Evolutionary conservation across 192 early-diverging fungal genomes (phyloP).

Genomic region (Fimicolochytrium jonesii): DNA sequence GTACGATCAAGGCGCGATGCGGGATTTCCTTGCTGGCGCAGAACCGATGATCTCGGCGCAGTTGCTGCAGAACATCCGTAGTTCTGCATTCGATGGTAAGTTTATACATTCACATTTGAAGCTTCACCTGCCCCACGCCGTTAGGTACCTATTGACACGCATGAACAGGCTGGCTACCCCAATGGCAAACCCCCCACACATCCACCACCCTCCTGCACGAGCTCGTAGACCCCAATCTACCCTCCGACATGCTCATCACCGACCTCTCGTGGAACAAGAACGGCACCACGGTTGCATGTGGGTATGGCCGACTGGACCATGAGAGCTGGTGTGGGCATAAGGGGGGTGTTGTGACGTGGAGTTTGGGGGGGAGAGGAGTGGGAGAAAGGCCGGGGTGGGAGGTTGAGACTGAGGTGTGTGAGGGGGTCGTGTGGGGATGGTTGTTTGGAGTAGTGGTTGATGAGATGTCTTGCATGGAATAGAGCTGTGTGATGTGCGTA

Average conservation of each 20-base stretch:
- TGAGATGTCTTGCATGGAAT: too few species aligned
- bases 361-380: constrained; percentile 1
- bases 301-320: constrained; percentile 36
- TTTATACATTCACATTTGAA: too few species aligned
- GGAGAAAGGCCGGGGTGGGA: not conserved
- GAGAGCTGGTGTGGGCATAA: constrained; percentile 43
- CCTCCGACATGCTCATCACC: constrained; percentile 26
- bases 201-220: constrained; percentile 29
- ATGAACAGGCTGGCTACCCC: constrained; percentile 42
- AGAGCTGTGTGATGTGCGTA: constrained; percentile 43
- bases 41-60: constrained; percentile 39
- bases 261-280: constrained; percentile 44
- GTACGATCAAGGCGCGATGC: constrained; percentile 25
- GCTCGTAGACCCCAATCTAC: constrained; percentile 13
- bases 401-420: constrained; percentile 29
- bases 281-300: constrained; percentile 36
- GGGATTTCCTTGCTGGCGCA: constrained; percentile 27
- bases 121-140: too few species aligned
- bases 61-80: constrained; percentile 40
- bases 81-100: constrained; percentile 42
- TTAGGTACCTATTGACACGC: too few species aligned
- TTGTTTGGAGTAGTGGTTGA: not conserved
- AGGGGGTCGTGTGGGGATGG: too few species aligned
- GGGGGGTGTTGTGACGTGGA: constrained; percentile 38
- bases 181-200: constrained; percentile 39